Evolutionary conservation across 139 green algal genomes (phyloP).

Genomic region (Chlamydomonas asymmetrica): DNA sequence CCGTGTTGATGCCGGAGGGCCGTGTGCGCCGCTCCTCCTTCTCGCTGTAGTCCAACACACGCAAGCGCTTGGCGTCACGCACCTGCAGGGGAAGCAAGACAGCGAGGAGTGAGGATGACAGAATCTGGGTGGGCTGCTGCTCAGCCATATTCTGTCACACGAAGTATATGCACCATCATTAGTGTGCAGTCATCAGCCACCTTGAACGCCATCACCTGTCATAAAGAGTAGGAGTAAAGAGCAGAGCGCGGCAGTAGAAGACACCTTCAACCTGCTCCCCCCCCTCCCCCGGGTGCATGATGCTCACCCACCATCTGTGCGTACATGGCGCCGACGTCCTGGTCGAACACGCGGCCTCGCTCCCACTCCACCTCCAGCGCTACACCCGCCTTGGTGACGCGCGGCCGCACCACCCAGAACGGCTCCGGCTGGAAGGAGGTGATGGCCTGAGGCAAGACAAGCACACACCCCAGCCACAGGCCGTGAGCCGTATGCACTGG

Average conservation of each 20-base stretch:
- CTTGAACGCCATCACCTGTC: no score
- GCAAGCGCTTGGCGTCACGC: slow-evolving; percentile 37
- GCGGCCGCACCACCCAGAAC: slow-evolving; percentile 70
- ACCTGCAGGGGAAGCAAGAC: slow-evolving; percentile 31
- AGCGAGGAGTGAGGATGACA: no score
- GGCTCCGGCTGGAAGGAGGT: slow-evolving; percentile 73
- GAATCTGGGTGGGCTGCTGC: no score
- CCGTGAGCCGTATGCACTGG: no score
- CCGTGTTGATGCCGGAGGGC: slow-evolving; percentile 83
- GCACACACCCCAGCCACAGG: no score
- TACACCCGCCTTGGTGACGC: slow-evolving; percentile 41
- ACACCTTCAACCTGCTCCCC: no score
- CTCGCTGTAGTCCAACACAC: slow-evolving; percentile 51
- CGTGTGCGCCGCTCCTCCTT: slow-evolving; percentile 65
- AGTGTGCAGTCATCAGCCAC: no score
- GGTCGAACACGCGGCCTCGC: slow-evolving; percentile 76
- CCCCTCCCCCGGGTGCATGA: not conserved
- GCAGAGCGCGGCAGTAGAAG: no score
- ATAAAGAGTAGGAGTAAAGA: no score
- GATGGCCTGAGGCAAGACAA: slow-evolving; percentile 50
- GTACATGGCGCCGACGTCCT: slow-evolving; percentile 43
- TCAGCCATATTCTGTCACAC: no score
- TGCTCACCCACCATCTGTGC: slow-evolving; percentile 8
- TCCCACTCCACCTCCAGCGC: slow-evolving; percentile 69
- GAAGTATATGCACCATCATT: no score